These are phyloP conservation scores for Biscogniauxia sp. DNA, from an alignment of 2,329 filamentous ascomycete species.

Conservation along the genomic window DNA sequence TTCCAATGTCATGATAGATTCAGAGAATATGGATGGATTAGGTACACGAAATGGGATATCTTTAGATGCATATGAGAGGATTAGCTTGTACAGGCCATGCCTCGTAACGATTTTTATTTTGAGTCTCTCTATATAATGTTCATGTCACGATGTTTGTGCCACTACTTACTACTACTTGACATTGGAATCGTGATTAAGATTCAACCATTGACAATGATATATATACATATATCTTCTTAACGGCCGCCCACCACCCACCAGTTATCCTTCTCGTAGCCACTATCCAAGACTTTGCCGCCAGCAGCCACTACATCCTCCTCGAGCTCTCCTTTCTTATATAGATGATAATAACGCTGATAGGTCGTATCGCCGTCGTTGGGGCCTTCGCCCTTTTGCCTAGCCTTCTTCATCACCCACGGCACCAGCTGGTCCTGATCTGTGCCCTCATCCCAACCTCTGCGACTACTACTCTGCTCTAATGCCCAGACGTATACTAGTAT, in stretches of 20 bases:
- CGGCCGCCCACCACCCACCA: constrained; percentile 81
- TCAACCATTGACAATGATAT: constrained; percentile 3
- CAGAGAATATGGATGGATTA: neutral
- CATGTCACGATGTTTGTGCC: neutral
- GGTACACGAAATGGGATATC: neutral
- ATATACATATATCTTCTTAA: constrained; percentile 2
- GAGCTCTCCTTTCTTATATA: constrained; percentile 84
- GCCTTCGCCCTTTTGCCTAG: neutral
- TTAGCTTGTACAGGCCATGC: too few species aligned
- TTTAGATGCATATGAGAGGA: neutral
- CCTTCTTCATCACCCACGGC: constrained; percentile 76
- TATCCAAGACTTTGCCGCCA: constrained; percentile 72
- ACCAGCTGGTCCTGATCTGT: constrained; percentile 90
- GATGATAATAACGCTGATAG: constrained; percentile 90
- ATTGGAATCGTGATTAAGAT: constrained; percentile 8
- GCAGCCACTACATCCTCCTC: constrained; percentile 73
- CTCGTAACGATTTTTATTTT: neutral
- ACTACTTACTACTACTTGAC: constrained; percentile 4
- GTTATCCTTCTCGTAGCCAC: constrained; percentile 95
- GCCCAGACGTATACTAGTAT: constrained; percentile 93
- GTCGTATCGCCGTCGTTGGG: constrained; percentile 43
- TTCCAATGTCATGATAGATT: neutral
- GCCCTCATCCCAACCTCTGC: constrained; percentile 83
- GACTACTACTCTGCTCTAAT: constrained; percentile 82
- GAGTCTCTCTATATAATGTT: neutral